Conservation (phyloP, 2,329 filamentous ascomycete genomes). For the Aureobasidium sp. region DNA sequence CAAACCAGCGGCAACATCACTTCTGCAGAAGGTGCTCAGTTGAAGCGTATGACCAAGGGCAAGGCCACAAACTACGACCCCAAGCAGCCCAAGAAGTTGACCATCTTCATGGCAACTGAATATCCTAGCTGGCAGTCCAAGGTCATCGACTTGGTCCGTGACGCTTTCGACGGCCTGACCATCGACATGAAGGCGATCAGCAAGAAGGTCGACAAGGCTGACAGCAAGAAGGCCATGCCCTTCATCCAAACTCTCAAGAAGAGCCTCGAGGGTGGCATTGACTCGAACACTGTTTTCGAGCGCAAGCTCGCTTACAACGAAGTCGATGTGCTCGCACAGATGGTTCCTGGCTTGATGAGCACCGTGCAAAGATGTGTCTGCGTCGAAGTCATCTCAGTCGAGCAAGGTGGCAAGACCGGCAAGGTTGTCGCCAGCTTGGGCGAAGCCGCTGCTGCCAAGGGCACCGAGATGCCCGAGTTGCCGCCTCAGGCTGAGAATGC, state of each 20-base stretch:
- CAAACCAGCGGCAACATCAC: constrained; percentile 70
- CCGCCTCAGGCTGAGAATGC: constrained; percentile 62
- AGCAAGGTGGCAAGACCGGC: constrained; percentile 62
- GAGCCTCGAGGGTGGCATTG: constrained; percentile 57
- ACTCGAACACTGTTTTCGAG: constrained; percentile 65
- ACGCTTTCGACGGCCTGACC: constrained; percentile 58
- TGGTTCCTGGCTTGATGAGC: constrained; percentile 72
- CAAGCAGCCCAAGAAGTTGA: constrained; percentile 84
- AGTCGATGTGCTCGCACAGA: constrained; percentile 63
- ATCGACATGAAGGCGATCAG: constrained; percentile 77
- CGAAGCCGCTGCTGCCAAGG: constrained; percentile 40
- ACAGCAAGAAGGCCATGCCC: constrained; percentile 98
- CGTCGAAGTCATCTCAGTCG: constrained; percentile 65
- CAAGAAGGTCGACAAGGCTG: constrained; percentile 71
- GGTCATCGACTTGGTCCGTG: constrained; percentile 72
- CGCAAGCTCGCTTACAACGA: constrained; percentile 86
- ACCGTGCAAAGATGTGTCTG: constrained; percentile 61
- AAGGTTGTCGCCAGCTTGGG: constrained; percentile 47
- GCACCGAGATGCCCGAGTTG: constrained; percentile 53
- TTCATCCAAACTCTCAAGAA: constrained; percentile 86
- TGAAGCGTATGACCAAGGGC: constrained; percentile 90
- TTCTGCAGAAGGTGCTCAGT: constrained; percentile 71
- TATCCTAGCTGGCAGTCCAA: constrained; percentile 90
- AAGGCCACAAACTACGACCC: constrained; percentile 81
- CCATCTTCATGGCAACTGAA: constrained; percentile 70